Evolutionary conservation across 371 early-diverging fungal species (phyloP).

Genomic region (Zancudomyces culisetae): DNA sequence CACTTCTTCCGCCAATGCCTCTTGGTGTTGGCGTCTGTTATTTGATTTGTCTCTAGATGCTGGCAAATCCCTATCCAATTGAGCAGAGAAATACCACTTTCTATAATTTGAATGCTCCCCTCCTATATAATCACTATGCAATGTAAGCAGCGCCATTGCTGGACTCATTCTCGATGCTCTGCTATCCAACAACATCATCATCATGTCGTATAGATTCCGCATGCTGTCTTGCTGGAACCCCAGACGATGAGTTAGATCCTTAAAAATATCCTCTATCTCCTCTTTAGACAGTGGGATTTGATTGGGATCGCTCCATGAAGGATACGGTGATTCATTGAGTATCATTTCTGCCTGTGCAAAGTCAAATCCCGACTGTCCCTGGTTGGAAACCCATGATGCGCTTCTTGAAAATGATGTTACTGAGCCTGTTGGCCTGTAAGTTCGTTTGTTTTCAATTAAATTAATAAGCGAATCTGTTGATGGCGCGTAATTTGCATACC

Average conservation of each 20-base stretch:
- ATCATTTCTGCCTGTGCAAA: conserved; percentile 24
- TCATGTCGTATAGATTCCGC: conserved; percentile 51
- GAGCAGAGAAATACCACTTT: conserved; percentile 71
- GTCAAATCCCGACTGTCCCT: conserved; percentile 22
- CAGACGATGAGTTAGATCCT: conserved; percentile 37
- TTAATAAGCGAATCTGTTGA: conserved; percentile 56
- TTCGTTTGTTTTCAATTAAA: conserved; percentile 47
- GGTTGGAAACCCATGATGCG: conserved; percentile 27
- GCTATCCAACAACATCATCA: conserved; percentile 69
- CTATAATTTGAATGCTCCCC: conserved; percentile 70
- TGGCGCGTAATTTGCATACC: conserved; percentile 50
- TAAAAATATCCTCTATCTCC: conserved; percentile 43
- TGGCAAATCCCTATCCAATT: conserved; percentile 45
- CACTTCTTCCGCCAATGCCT: conserved; percentile 22
- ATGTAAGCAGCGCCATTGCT: conserved; percentile 45
- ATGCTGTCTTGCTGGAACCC: conserved; percentile 70
- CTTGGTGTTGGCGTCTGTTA: conserved; percentile 20
- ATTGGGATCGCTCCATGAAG: conserved; percentile 44
- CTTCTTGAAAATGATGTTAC: conserved; percentile 28
- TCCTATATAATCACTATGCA: conserved; percentile 75
- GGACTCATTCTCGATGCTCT: conserved; percentile 61
- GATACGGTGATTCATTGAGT: conserved; percentile 31
- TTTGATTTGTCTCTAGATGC: conserved; percentile 27
- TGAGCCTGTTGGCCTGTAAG: conserved; percentile 29
- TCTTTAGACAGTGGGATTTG: conserved; percentile 42